Conservation (phyloP, 2,329 filamentous ascomycete species). For the Amylocarpus encephaloides region DNA sequence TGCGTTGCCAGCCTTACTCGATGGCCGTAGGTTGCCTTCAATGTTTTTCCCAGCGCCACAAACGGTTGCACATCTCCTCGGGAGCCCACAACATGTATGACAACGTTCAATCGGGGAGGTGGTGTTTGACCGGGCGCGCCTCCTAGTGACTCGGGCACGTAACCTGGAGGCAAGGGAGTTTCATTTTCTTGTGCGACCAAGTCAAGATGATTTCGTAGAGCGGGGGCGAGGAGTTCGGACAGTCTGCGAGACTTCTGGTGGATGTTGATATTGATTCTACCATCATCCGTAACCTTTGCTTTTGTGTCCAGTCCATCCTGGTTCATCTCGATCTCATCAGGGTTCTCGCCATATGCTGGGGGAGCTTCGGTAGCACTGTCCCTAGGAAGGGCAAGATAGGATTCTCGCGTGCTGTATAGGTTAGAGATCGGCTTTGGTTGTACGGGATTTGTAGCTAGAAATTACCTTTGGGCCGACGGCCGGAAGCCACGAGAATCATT, state of each 20-base stretch:
- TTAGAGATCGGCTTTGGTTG: not conserved
- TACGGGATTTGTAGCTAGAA: not conserved
- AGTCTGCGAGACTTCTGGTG: conserved; percentile 62
- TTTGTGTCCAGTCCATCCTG: conserved; percentile 58
- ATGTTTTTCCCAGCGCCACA: conserved; percentile 58
- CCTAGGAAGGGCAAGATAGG: conserved; percentile 19
- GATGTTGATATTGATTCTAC: conserved; percentile 74
- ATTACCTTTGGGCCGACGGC: not conserved
- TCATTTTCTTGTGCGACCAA: conserved; percentile 40
- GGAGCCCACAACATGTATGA: conserved; percentile 70
- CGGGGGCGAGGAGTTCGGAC: conserved; percentile 60
- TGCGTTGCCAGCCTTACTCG: conserved; percentile 71
- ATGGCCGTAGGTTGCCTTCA: conserved; percentile 61
- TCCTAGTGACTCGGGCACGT: conserved; percentile 67
- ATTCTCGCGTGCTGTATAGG: conserved; percentile 8
- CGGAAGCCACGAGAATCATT: not conserved
- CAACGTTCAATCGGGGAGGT: conserved; percentile 58
- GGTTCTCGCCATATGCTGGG: conserved; percentile 53
- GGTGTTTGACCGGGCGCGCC: conserved; percentile 54
- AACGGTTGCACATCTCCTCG: conserved; percentile 73
- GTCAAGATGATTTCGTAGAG: conserved; percentile 48
- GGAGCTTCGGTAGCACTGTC: conserved; percentile 31
- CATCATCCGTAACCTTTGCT: conserved; percentile 61
- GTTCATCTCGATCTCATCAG: conserved; percentile 51
- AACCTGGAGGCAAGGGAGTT: conserved; percentile 54